These are phyloP conservation scores for Floccularia luteovirens DNA, from an alignment of 768 basidiomycete genomes.

Conservation along the genomic window DNA sequence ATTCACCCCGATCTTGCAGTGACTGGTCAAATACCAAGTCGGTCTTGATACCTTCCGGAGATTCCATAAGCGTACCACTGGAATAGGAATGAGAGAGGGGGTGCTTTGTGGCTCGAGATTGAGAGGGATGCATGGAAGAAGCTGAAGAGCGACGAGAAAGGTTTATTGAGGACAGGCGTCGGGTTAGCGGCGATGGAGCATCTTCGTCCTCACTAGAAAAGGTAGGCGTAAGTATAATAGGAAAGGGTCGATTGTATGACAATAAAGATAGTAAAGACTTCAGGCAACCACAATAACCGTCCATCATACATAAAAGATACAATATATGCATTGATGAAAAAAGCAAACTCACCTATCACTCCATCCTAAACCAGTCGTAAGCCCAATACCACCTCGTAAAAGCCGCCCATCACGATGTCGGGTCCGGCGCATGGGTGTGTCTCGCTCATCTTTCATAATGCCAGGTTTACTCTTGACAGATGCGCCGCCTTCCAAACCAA, in stretches of 20 bases:
- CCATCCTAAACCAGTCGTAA: conserved; percentile 71
- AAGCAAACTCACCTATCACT: conserved; percentile 52
- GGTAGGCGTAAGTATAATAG: neutral
- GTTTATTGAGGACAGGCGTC: conserved; percentile 51
- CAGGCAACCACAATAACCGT: neutral
- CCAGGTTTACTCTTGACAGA: conserved; percentile 28
- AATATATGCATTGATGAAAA: too few relatives aligned
- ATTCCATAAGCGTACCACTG: conserved; percentile 11
- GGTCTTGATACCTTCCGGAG: neutral
- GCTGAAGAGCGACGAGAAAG: conserved; percentile 38
- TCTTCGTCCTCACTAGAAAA: conserved; percentile 61
- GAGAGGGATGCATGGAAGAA: conserved; percentile 26
- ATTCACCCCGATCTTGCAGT: neutral
- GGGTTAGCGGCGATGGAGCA: conserved; percentile 59
- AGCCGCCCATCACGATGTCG: conserved; percentile 56
- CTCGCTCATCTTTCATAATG: conserved; percentile 44
- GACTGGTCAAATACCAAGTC: neutral
- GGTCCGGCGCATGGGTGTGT: conserved; percentile 47
- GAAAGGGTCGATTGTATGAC: neutral
- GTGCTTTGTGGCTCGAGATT: conserved; percentile 12
- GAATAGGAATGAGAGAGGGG: conserved; percentile 25
- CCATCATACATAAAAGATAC: too few relatives aligned
- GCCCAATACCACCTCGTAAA: conserved; percentile 54
- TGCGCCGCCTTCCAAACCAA: conserved; percentile 7
- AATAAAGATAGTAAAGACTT: neutral